Evolutionary conservation across 148 eudicot genomes (phyloP).

Genomic region (Limonium bicolor): DNA sequence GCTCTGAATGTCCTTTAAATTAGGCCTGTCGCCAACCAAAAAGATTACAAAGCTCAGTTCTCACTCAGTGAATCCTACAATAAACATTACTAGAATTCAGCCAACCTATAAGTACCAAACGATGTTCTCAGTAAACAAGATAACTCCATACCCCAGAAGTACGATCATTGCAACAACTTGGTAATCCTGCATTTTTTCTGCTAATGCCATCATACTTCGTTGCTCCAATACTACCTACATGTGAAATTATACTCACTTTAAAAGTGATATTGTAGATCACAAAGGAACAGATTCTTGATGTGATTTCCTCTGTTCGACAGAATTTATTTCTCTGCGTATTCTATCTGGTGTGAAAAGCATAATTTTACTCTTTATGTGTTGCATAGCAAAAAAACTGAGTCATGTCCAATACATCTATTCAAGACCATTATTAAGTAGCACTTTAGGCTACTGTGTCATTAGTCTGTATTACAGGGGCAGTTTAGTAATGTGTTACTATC

Average conservation of each 20-base stretch:
- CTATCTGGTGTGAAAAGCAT: too few relatives aligned
- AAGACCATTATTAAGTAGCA: too few relatives aligned
- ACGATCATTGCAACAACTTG: conserved; percentile 87
- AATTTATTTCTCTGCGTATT: too few relatives aligned
- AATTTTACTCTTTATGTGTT: too few relatives aligned
- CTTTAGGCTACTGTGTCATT: too few relatives aligned
- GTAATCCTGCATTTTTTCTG: conserved; percentile 71
- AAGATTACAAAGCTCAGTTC: background rate
- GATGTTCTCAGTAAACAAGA: background rate
- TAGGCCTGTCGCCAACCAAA: conserved; percentile 43
- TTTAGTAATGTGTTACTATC: too few relatives aligned
- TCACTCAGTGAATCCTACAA: background rate
- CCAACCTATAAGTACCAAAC: background rate
- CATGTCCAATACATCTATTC: too few relatives aligned
- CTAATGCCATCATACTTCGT: conserved; percentile 30
- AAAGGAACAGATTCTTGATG: background rate
- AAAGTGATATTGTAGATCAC: background rate
- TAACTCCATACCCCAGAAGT: conserved; percentile 50
- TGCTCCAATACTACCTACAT: conserved; percentile 63
- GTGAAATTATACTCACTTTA: background rate
- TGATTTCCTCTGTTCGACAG: too few relatives aligned
- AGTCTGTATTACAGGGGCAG: too few relatives aligned
- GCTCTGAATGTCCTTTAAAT: conserved; percentile 37
- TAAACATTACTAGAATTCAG: background rate
- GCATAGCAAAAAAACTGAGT: too few relatives aligned